Evolutionary conservation across 495 filamentous ascomycete species (phyloP).

Genomic region (Aspergillus campestris): DNA sequence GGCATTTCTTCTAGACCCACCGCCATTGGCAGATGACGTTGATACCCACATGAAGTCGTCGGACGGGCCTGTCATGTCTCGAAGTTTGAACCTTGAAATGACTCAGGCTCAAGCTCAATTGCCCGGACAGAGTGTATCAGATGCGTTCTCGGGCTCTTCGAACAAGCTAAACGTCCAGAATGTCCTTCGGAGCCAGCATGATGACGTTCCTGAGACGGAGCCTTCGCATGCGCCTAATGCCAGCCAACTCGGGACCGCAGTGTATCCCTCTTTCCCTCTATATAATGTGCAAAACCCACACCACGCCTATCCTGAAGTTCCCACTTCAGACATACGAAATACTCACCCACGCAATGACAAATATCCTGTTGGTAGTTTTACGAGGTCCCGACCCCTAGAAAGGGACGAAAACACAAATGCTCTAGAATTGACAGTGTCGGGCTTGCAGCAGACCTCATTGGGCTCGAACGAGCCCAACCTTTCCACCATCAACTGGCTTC

Average conservation of each 20-base stretch:
- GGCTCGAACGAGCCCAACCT: constrained; percentile 18
- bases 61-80: too few species aligned
- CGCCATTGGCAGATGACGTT: too few species aligned
- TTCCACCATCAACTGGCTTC: constrained; percentile 33
- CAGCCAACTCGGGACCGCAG: background rate
- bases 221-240: constrained; percentile 6
- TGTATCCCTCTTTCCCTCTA: constrained; percentile 1
- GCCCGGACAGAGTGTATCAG: too few species aligned
- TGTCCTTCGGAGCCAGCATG: too few species aligned
- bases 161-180: too few species aligned
- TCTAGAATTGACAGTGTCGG: constrained; percentile 13
- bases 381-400: constrained; percentile 12
- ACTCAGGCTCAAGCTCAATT: too few species aligned
- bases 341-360: constrained; percentile 5
- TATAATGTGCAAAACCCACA: constrained; percentile 7
- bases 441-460: constrained; percentile 16
- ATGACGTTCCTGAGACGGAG: background rate
- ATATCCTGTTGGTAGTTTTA: constrained; percentile 2
- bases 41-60: too few species aligned
- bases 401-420: constrained; percentile 3
- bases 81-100: too few species aligned
- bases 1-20: background rate
- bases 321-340: constrained; percentile 6
- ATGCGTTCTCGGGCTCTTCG: too few species aligned
- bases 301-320: constrained; percentile 8